These are phyloP conservation scores for Trichoderma afroharzianum DNA, from an alignment of 2,329 filamentous ascomycete genomes.

Conservation along the genomic window DNA sequence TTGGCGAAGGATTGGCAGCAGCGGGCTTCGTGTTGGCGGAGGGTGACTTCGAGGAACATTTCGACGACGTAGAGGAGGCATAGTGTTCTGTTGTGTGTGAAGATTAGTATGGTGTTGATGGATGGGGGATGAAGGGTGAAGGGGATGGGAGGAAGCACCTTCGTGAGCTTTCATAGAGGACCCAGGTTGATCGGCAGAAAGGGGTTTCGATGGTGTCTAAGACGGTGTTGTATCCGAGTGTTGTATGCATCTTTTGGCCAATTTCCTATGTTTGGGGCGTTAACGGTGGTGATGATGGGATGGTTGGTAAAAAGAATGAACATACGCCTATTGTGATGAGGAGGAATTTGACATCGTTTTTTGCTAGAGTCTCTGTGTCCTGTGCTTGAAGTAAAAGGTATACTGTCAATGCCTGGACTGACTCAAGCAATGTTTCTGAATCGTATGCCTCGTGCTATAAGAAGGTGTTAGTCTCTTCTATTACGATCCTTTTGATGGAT, in stretches of 20 bases:
- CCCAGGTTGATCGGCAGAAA: slow-evolving; percentile 15
- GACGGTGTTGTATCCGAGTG: background rate
- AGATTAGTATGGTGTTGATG: background rate
- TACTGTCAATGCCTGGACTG: slow-evolving; percentile 15
- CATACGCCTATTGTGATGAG: slow-evolving; percentile 16
- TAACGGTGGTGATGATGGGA: no score
- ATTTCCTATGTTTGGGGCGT: background rate
- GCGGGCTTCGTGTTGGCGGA: background rate
- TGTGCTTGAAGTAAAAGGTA: slow-evolving; percentile 18
- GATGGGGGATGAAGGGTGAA: no score
- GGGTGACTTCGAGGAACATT: slow-evolving; percentile 20
- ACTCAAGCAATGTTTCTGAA: slow-evolving; percentile 8
- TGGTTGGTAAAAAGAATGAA: background rate
- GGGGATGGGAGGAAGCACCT: slow-evolving; percentile 3
- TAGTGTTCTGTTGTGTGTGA: slow-evolving; percentile 8
- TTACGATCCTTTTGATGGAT: background rate
- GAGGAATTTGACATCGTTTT: slow-evolving; percentile 15
- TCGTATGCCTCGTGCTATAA: background rate
- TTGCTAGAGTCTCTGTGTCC: slow-evolving; percentile 11
- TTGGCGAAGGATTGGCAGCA: slow-evolving; percentile 4
- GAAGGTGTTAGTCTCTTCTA: background rate
- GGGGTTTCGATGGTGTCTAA: background rate
- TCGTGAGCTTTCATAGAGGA: slow-evolving; percentile 17
- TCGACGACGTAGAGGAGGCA: slow-evolving; percentile 19
- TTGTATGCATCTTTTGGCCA: background rate